phyloP scores from a whole-genome alignment of 2,329 filamentous ascomycete genomes.

The Talaromyces sp. region DNA sequence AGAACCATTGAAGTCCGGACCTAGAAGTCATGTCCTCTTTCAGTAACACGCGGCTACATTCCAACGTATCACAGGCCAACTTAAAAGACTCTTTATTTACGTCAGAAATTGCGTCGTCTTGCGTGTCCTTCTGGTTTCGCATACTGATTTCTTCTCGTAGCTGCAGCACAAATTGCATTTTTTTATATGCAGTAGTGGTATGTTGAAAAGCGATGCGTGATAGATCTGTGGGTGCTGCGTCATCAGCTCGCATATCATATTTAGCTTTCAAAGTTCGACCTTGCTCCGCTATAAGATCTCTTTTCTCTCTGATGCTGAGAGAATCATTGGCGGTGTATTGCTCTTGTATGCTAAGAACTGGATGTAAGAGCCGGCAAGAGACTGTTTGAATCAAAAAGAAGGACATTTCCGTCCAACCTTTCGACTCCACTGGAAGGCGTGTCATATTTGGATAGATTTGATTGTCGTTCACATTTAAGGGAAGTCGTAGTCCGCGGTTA shows the following conservation, averaged over 20 bases:
- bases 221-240: conserved; percentile 4
- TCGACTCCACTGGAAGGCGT: conserved; percentile 17
- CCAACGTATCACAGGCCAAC: conserved; percentile 20
- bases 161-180: conserved; percentile 21
- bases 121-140: conserved; percentile 11
- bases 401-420: conserved; percentile 21
- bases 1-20: conserved; percentile 21
- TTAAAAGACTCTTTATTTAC: conserved; percentile 20
- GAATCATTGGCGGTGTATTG: conserved; percentile 16
- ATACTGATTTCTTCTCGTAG: conserved; percentile 20
- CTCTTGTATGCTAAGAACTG: conserved; percentile 17
- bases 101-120: conserved; percentile 11
- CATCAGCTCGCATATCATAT: conserved; percentile 11
- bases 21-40: conserved; percentile 16
- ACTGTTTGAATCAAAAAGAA: conserved; percentile 24
- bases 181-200: conserved; percentile 18
- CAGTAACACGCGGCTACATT: conserved; percentile 17
- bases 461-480: conserved; percentile 41
- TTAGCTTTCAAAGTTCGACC: conserved; percentile 15
- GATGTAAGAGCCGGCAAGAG: conserved; percentile 21
- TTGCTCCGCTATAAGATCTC: conserved; percentile 13
- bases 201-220: conserved; percentile 20
- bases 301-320: conserved; percentile 14
- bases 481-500: conserved; percentile 30
- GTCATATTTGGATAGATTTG: conserved; percentile 20